Base-by-base conservation (phyloP, 2,329 filamentous ascomycete species). In the Thelonectria discophora region DNA sequence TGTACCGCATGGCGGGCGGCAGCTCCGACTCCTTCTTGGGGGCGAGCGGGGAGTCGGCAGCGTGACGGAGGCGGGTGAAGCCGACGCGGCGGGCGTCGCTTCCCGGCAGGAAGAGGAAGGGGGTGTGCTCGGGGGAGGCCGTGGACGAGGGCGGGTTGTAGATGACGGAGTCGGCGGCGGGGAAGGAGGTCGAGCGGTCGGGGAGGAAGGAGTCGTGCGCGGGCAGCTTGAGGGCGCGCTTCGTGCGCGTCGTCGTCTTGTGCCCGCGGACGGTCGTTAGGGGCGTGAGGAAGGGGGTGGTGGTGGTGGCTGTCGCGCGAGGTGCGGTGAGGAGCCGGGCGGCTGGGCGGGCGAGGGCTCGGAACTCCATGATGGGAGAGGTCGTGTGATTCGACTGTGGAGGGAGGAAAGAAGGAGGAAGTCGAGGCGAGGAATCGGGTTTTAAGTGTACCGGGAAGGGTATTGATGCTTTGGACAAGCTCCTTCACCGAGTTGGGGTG, bases 31-130 rank as follows among this genome's bases (percentile, higher is more conserved):
- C 61, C 37, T 65, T 51, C 17, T 65, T 52, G 18, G 71, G 45
- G 3, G 63, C 42, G 1, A 68, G 46, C 8, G 71, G 52, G 8
- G 71, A 72, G 27, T 69, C 57, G 12, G 75, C 71, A 32, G 72
- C 71, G 61, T 74, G 74, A 34, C 86, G 79, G 42, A 78, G 73
- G 15, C 78, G 75, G 42, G 85, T 76, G 73, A 83, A 81, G 48
- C 81, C 80, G 54, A 78, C 76, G 27, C 84, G 82, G 48, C 85
- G 82, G 15, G 84, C 83, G 71, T 88, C 86, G 66, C 72, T 75
- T 52, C 79, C 81, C 55, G 87, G 87, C 30, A 90, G 82, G 77
- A 90, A 90, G 73, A 87, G 84, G 77, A 88, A 84, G 58, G 87
- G 87, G n/a, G 87, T 90, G 77, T 89, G 84, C 70, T 81, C 82